phyloP scores from a whole-genome alignment of 163 green algal species.

The Coccomyxa subellipsoidea region DNA sequence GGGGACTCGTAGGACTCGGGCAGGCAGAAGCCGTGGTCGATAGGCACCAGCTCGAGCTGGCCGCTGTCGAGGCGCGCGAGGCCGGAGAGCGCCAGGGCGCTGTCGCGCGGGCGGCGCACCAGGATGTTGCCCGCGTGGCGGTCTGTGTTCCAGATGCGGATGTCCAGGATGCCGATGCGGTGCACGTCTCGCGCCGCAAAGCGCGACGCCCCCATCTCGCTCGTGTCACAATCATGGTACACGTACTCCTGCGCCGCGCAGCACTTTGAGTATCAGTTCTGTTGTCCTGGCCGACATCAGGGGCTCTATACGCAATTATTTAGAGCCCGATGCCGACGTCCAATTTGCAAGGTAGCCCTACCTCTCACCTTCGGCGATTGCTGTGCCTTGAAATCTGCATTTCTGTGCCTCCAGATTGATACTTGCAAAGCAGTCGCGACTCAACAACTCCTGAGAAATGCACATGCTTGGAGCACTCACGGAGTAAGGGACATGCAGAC shows the following conservation, averaged over 20 bases:
- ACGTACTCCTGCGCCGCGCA: constrained; percentile 72
- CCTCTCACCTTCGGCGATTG: too few species aligned
- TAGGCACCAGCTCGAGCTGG: constrained; percentile 83
- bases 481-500: too few species aligned
- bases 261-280: not conserved
- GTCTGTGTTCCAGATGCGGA: constrained; percentile 96
- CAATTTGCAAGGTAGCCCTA: too few species aligned
- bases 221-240: constrained; percentile 70
- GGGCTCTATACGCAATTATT: too few species aligned
- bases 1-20: constrained; percentile 91
- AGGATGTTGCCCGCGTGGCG: constrained; percentile 94
- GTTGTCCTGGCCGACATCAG: not conserved
- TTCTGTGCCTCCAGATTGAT: too few species aligned
- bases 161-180: constrained; percentile 93
- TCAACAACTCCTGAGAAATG: too few species aligned
- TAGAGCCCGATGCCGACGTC: too few species aligned
- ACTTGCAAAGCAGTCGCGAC: too few species aligned
- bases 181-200: constrained; percentile 83
- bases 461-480: too few species aligned
- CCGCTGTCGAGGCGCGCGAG: constrained; percentile 40
- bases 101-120: constrained; percentile 40
- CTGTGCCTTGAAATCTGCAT: too few species aligned
- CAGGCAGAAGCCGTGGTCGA: constrained; percentile 97
- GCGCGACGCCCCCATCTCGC: constrained; percentile 79
- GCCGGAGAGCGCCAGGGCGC: not conserved